These are phyloP conservation scores for Tympanopsis confertula DNA, from an alignment of 2,329 filamentous ascomycete genomes.

Conservation along the genomic window DNA sequence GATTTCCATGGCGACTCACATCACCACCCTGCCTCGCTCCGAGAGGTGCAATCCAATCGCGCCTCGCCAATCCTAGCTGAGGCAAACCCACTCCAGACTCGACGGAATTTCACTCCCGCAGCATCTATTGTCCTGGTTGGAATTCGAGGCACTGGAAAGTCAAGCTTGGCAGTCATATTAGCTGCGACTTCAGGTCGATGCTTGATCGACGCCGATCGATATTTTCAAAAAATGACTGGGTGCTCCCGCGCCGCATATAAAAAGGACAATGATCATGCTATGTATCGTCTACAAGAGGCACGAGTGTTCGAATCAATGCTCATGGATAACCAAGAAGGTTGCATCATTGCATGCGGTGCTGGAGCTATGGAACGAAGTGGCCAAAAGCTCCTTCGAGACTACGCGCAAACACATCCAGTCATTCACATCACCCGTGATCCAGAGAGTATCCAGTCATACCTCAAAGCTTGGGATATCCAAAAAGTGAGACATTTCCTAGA, in stretches of 20 bases:
- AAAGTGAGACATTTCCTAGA: slow-evolving; percentile 47
- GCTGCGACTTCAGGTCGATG: slow-evolving; percentile 58
- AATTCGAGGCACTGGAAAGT: slow-evolving; percentile 64
- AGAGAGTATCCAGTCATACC: slow-evolving; percentile 50
- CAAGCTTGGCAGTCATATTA: slow-evolving; percentile 64
- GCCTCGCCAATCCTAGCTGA: slow-evolving; percentile 9
- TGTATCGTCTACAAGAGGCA: slow-evolving; percentile 53
- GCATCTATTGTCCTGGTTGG: slow-evolving; percentile 65
- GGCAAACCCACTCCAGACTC: slow-evolving; percentile 13
- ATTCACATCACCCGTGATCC: slow-evolving; percentile 59
- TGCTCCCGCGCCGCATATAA: slow-evolving; percentile 52
- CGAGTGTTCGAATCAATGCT: slow-evolving; percentile 50
- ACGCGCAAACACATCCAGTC: slow-evolving; percentile 54
- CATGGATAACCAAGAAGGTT: slow-evolving; percentile 41
- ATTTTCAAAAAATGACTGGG: slow-evolving; percentile 54
- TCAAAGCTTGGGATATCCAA: slow-evolving; percentile 40
- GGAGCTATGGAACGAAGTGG: slow-evolving; percentile 54
- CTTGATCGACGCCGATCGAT: slow-evolving; percentile 57
- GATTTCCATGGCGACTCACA: no score
- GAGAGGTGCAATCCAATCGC: slow-evolving; percentile 5
- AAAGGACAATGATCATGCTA: slow-evolving; percentile 44
- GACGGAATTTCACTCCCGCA: slow-evolving; percentile 36
- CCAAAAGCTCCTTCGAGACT: slow-evolving; percentile 48
- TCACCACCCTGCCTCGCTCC: no score
- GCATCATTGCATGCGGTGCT: slow-evolving; percentile 59